phyloP scores from a whole-genome alignment of 176 grass and related monocot species.

The Carex littledalei region DNA sequence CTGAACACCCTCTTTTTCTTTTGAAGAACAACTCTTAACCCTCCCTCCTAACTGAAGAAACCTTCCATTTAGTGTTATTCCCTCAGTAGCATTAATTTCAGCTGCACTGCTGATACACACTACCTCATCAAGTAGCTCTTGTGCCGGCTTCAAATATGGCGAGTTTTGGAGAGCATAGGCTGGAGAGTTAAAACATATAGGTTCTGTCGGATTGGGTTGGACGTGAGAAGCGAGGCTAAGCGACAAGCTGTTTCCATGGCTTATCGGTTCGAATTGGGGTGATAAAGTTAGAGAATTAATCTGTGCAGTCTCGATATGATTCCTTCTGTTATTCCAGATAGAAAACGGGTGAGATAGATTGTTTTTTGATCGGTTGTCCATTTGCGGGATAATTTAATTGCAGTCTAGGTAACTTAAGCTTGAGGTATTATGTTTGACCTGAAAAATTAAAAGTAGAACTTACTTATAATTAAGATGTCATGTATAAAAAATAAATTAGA shows the following conservation, averaged over 20 bases:
- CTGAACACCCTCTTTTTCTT: slow-evolving; percentile 33
- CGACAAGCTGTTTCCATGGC: slow-evolving; percentile 20
- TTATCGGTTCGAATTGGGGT: slow-evolving; percentile 8
- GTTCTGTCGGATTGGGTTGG: neutral
- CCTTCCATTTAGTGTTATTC: slow-evolving; percentile 5
- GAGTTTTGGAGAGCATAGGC: slow-evolving; percentile 39
- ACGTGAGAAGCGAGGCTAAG: slow-evolving; percentile 47
- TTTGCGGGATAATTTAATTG: neutral
- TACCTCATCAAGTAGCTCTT: slow-evolving; percentile 68
- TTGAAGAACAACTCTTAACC: slow-evolving; percentile 9
- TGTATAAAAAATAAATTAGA: neutral
- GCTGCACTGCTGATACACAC: slow-evolving; percentile 39
- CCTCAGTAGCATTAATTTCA: slow-evolving; percentile 12
- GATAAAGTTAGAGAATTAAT: slow-evolving; percentile 16
- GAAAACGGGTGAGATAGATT: slow-evolving; percentile 22
- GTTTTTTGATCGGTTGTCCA: slow-evolving; percentile 15
- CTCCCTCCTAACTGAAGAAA: slow-evolving; percentile 23
- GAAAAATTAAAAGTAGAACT: neutral
- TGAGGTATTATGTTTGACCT: neutral
- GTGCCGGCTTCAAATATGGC: slow-evolving; percentile 55
- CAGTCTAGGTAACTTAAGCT: neutral
- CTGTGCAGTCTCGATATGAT: slow-evolving; percentile 11
- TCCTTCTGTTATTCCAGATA: slow-evolving; percentile 9
- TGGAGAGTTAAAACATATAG: slow-evolving; percentile 9
- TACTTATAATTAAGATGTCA: neutral